phyloP scores from a whole-genome alignment of 352 stramenopile genomes.

The Globisporangium spinosum region DNA sequence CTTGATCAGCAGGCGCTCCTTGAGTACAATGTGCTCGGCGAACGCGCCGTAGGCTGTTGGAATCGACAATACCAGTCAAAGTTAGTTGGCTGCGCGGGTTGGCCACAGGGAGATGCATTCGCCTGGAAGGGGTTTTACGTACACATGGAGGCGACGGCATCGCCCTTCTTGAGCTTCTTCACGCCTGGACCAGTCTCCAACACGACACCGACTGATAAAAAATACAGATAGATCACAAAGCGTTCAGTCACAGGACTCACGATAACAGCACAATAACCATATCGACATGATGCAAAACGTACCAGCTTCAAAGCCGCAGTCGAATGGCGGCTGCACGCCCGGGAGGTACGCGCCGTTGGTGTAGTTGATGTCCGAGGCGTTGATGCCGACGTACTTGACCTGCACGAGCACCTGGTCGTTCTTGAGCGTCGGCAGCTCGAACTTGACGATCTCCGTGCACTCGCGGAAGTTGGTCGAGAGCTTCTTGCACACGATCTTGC shows the following conservation, averaged over 20 bases:
- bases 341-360: constrained; percentile 51
- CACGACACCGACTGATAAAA: constrained; percentile 28
- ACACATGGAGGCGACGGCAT: constrained; percentile 42
- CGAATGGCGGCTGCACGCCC: constrained; percentile 44
- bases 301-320: constrained; percentile 49
- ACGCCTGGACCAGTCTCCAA: constrained; percentile 27
- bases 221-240: neutral
- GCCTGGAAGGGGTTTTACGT: constrained; percentile 9
- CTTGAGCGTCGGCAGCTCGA: constrained; percentile 38
- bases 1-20: constrained; percentile 27
- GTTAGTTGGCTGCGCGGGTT: neutral
- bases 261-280: neutral
- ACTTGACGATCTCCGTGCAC: constrained; percentile 60
- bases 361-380: constrained; percentile 57
- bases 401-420: constrained; percentile 46
- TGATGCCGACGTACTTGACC: constrained; percentile 40
- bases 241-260: neutral
- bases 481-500: constrained; percentile 79
- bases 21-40: constrained; percentile 32
- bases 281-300: neutral
- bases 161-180: constrained; percentile 39
- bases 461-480: constrained; percentile 79
- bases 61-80: neutral
- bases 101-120: neutral
- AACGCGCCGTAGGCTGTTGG: constrained; percentile 37